phyloP scores from a whole-genome alignment of 495 filamentous ascomycete species.

The Trichoderma gamsii region DNA sequence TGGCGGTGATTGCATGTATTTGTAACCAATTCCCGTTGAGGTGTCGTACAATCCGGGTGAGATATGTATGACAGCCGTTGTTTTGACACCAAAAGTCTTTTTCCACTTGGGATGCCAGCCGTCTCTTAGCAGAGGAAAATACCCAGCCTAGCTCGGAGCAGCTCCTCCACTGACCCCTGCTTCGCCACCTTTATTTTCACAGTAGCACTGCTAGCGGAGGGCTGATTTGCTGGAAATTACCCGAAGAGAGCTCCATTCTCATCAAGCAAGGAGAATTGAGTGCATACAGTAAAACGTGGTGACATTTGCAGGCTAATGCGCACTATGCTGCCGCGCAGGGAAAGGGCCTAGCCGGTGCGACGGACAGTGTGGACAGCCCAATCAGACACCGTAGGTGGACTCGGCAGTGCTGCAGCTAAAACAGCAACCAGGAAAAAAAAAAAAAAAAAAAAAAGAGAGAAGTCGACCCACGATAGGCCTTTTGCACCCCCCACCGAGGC shows the following conservation, averaged over 20 bases:
- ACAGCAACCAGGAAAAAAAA: not conserved
- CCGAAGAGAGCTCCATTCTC: not conserved
- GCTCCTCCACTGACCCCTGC: not conserved
- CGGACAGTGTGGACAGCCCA: not conserved
- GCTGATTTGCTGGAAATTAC: not conserved
- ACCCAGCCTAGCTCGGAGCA: not conserved
- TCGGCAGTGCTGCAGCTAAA: not conserved
- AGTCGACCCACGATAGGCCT: not conserved
- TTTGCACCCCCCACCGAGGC: slow-evolving; percentile 8
- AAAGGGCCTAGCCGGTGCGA: not conserved
- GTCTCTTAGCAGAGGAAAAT: not conserved
- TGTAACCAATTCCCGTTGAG: no score
- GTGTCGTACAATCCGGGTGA: no score
- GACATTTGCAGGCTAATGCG: not conserved
- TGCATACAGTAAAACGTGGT: not conserved
- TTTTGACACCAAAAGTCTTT: no score
- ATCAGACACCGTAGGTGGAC: not conserved
- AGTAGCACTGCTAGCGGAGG: no score
- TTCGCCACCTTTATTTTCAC: not conserved
- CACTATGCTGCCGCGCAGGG: slow-evolving; percentile 1
- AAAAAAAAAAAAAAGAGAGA: not conserved
- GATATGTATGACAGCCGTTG: no score
- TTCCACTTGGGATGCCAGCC: no score
- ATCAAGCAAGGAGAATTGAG: not conserved
- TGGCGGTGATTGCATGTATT: no score